phyloP scores from a whole-genome alignment of 768 basidiomycete species.

The Psilocybe cyanescens region DNA sequence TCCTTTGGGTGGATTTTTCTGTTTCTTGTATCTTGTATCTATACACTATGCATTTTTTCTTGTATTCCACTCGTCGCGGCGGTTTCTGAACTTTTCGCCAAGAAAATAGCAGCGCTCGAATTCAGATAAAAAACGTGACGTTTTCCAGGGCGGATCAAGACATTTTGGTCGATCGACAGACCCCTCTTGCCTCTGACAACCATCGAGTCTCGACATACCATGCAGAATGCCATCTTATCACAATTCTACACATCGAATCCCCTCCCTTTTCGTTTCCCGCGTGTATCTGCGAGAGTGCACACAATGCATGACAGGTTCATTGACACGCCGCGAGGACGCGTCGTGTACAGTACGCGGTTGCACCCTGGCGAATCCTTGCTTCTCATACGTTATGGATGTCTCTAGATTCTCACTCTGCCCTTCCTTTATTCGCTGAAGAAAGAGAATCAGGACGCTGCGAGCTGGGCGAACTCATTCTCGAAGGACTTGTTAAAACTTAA shows the following conservation, averaged over 20 bases:
- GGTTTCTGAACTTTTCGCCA: no score
- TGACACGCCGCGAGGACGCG: conserved; percentile 1
- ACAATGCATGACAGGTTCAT: no score
- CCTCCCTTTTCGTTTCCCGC: no score
- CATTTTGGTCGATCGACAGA: background rate
- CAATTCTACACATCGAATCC: background rate
- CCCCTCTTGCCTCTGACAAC: background rate
- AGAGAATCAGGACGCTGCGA: no score
- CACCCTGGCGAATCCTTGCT: background rate
- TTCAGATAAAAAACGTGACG: background rate
- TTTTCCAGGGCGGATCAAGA: background rate
- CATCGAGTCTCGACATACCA: background rate
- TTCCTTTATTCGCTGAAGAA: background rate
- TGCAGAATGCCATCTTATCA: background rate
- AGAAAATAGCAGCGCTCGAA: background rate
- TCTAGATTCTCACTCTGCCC: background rate
- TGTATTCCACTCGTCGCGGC: background rate
- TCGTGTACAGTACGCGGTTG: background rate
- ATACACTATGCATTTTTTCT: background rate
- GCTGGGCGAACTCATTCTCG: no score
- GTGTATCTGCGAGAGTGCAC: no score
- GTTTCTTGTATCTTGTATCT: background rate
- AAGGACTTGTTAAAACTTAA: no score
- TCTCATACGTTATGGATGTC: background rate
- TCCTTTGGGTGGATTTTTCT: background rate